Evolutionary conservation across 2,329 filamentous ascomycete species (phyloP).

Genomic region (Trichoderma sp.): DNA sequence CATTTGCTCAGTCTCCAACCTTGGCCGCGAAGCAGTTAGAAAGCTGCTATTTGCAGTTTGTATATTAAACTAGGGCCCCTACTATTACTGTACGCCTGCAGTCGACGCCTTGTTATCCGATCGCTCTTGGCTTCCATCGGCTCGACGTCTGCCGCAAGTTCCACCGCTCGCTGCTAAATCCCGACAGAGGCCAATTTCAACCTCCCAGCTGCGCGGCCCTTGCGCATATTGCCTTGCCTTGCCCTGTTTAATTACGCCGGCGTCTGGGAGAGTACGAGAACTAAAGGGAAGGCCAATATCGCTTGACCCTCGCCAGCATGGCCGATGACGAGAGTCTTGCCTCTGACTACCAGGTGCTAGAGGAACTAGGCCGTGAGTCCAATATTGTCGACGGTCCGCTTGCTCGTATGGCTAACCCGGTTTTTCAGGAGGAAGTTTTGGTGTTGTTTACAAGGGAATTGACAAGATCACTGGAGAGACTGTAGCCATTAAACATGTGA

Average conservation of each 20-base stretch:
- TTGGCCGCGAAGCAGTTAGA: background rate
- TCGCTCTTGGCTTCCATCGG: slow-evolving; percentile 9
- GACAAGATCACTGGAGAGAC: slow-evolving; percentile 86
- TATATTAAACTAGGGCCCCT: background rate
- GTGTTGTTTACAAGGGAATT: slow-evolving; percentile 94
- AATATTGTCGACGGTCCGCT: background rate
- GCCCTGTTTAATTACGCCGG: background rate
- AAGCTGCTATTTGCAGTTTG: background rate
- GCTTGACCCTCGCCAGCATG: slow-evolving; percentile 40
- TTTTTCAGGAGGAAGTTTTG: slow-evolving; percentile 80
- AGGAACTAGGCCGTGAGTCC: slow-evolving; percentile 87
- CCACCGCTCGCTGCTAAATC: background rate
- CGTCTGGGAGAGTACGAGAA: background rate
- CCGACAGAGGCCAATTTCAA: slow-evolving; percentile 6
- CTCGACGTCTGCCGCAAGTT: background rate
- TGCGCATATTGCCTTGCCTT: background rate
- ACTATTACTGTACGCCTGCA: background rate
- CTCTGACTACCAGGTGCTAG: slow-evolving; percentile 87
- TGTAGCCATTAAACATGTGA: slow-evolving; percentile 93
- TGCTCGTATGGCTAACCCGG: slow-evolving; percentile 14
- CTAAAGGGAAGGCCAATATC: background rate
- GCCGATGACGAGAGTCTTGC: slow-evolving; percentile 63
- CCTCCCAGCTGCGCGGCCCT: background rate
- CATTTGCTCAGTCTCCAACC: slow-evolving; percentile 21
- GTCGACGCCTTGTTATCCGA: background rate